These are phyloP conservation scores for Tulasnella sp. DNA, from an alignment of 768 basidiomycete genomes.

Conservation along the genomic window DNA sequence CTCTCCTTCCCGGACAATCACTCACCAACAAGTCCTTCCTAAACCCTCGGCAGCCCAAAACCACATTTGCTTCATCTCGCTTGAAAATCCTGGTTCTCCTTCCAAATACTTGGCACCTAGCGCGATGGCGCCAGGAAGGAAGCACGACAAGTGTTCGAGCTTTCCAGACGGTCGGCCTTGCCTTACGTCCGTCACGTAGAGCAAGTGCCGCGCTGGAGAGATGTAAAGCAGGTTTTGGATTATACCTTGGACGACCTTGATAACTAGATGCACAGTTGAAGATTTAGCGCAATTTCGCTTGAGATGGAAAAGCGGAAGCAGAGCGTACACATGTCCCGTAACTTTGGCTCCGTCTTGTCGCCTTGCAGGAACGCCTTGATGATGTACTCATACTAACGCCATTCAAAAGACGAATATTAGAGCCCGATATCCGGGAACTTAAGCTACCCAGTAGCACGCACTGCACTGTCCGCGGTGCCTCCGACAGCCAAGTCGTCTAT, in stretches of 20 bases:
- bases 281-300: neutral
- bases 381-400: slow-evolving; percentile 9
- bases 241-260: slow-evolving; percentile 17
- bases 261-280: slow-evolving; percentile 7
- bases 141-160: slow-evolving; percentile 69
- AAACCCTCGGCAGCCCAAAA: slow-evolving; percentile 68
- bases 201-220: slow-evolving; percentile 48
- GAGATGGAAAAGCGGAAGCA: neutral
- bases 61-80: slow-evolving; percentile 53
- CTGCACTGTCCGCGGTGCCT: slow-evolving; percentile 53
- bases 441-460: slow-evolving; percentile 11
- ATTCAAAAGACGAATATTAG: neutral
- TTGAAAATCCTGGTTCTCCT: slow-evolving; percentile 27
- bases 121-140: slow-evolving; percentile 63
- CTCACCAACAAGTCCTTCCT: slow-evolving; percentile 53
- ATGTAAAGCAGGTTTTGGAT: slow-evolving; percentile 46
- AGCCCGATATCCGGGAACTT: neutral
- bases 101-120: slow-evolving; percentile 46
- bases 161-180: slow-evolving; percentile 21
- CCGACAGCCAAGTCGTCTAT: slow-evolving; percentile 41
- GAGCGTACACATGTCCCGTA: slow-evolving; percentile 6
- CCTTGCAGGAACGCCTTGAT: slow-evolving; percentile 10
- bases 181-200: slow-evolving; percentile 52
- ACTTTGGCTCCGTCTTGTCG: neutral
- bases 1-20: slow-evolving; percentile 31